Evolutionary conservation across 2,329 filamentous ascomycete genomes (phyloP), one percentile per base, ranked within the genome.

Genomic region (Fusarium sp.): DNA sequence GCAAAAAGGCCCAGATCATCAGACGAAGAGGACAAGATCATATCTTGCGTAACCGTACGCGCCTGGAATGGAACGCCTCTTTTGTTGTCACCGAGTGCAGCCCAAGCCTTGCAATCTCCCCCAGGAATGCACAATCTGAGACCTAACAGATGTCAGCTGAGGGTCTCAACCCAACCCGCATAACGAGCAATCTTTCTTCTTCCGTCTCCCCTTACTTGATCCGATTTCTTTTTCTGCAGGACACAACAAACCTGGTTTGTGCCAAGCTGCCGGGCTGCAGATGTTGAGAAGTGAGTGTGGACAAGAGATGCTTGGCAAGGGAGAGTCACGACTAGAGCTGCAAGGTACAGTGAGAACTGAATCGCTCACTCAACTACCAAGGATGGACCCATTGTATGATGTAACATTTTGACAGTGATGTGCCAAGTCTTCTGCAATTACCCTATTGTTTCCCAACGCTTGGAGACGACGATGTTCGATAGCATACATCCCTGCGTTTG

Each of bases 111-210:
- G 42, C 25, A 75, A 67, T 74, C 59, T 75, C 69, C 65, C 64
- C 42, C 22, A 70, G 72, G 72, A 73, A 75, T 74, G 69, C 40
- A 52, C 13, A 33, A 42, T 35, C 58, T 73, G 42, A 74, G 65
- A 75, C 72, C 56, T 63, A 6, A 29, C 18, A 45, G 54, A 38
- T 36, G 25, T 20, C 47, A 54, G 16, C 47, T 40, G 36, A 36
- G 35, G 22, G 38, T 63, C 40, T 38, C 62, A 54, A 54, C 61
- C 22, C 62, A 54, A 54, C 61, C 22, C 62, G 16, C n/a, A 33
- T 22, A 40, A 8, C 13, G 47, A 58, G 52, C 20, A 52, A n/a
- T n/a, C 25, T 45, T 67, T 54, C 18, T 31, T 65, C 42, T 38
- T 31, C 54, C 42, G 29, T 29, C 42, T 57, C 18, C 33, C 65